Evolutionary conservation across 345 rosid genomes (phyloP), one percentile per base, ranked within the genome.

Genomic region (Acer campestre): DNA sequence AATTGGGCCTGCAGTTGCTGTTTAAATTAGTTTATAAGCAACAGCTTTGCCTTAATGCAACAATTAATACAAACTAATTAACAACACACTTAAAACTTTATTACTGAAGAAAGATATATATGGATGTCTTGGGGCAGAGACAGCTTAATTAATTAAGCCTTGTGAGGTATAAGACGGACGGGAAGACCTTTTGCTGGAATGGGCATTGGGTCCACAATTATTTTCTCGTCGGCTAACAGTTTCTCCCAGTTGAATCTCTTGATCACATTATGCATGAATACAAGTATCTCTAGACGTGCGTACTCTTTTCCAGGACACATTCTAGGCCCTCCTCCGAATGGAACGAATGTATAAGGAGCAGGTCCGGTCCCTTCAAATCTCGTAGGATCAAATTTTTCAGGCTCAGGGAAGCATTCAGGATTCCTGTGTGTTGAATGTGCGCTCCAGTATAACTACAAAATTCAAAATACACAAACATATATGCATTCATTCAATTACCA

Each of bases 301-400:
- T 75, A 79, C 29, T 79, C 78, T 51, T 79, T 79, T 3, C 82
- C 78, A 0, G 78, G 82, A 35, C 82, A 79, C 82, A 79, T 79
- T 68, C 82, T 49, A 0, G 82, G 82, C 6, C 82, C 82, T 68
- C 82, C 82, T 69, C 82, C 78, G 5, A 79, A 79, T 0, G 82
- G 82, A 1, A 75, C 82, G 23, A 51, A 79, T 4, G 75, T 79
- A 55, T 75, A 79, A 1, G 82, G 82, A 17, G 66, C 70, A 0
- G 82, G 82, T 23, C 82, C 82, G 0, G n/a, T 74, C 25, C 78
- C 82, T 74, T 79, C 66, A 29, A 79, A 79, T 40, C 82, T 68
- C 1, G 75, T 27, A 0, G 82, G 82, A 9, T 79, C 82, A 17
- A 79, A 79, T 7, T 74, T 79, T 25, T 79, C 78, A 8, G 82